Evolutionary conservation across 441 rosid genomes (phyloP).

Genomic region (Gossypium schwendimanii): DNA sequence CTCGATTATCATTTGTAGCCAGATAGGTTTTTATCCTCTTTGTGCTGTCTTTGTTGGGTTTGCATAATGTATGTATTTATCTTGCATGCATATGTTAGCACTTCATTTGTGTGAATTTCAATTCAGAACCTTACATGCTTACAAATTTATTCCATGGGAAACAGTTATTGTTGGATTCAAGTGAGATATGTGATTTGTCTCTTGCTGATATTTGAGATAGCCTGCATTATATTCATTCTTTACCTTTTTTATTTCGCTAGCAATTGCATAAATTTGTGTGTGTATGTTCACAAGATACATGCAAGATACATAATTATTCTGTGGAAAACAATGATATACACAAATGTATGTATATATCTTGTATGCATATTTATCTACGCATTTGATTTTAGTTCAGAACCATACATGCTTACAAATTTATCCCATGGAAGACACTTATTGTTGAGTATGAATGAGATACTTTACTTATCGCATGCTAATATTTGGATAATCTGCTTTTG

Average conservation of each 20-base stretch:
- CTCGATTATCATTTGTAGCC: no score
- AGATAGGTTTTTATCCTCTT: neutral
- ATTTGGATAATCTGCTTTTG: neutral
- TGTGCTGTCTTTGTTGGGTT: neutral
- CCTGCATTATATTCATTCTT: neutral
- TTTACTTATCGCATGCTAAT: neutral
- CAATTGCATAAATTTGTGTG: conserved; percentile 45
- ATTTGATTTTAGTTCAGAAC: neutral
- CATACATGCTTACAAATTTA: neutral
- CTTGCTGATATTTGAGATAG: neutral
- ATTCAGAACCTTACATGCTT: neutral
- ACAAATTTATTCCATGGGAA: neutral
- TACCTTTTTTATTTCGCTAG: conserved; percentile 44
- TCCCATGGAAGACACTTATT: neutral
- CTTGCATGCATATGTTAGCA: neutral
- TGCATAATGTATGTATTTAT: neutral
- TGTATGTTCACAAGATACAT: neutral
- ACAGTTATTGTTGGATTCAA: neutral
- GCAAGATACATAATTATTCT: neutral
- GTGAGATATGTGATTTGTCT: neutral
- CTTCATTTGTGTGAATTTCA: neutral
- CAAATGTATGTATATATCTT: conserved; percentile 16
- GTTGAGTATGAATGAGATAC: neutral
- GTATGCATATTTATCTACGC: neutral
- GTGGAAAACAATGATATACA: conserved; percentile 22